A percentile compares a stretch with the other conserved stretches of the same genome.
Conservation (phyloP, 257 asterid genomes). For the Rhazya stricta region DNA sequence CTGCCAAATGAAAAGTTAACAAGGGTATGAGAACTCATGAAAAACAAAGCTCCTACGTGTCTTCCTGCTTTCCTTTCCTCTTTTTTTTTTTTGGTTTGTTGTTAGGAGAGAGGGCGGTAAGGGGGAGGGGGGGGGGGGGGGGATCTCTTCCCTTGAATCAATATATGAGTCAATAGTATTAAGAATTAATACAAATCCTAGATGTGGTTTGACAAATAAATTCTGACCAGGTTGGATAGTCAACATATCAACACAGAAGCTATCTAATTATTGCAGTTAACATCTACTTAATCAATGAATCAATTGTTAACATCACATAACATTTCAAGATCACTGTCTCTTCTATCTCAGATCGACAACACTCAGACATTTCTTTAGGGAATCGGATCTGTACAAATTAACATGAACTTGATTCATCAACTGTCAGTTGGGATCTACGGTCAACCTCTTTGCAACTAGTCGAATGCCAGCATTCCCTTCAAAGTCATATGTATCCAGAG, state of each 20-base stretch:
- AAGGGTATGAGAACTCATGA: no score
- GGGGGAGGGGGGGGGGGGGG: no score
- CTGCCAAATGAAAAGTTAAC: neutral
- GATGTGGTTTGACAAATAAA: neutral
- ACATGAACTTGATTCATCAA: neutral
- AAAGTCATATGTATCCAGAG: constrained; percentile 66
- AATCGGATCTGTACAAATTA: constrained; percentile 11
- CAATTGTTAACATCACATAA: neutral
- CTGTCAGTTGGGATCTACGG: constrained; percentile 42
- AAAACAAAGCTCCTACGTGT: no score
- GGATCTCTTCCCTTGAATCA: no score
- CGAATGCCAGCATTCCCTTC: constrained; percentile 80
- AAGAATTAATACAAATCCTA: neutral
- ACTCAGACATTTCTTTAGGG: neutral
- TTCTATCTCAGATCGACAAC: neutral
- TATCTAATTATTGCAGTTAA: neutral
- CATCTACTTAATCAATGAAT: neutral
- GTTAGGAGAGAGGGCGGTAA: no score
- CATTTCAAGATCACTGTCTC: neutral
- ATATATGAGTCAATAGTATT: no score
- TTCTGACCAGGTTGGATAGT: neutral
- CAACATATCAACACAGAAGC: neutral
- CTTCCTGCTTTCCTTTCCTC: no score
- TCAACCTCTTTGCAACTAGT: constrained; percentile 63
- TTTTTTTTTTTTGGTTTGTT: no score